Conservation (phyloP, 2,329 filamentous ascomycete genomes). For the Aspergillus pseudoviridinutans region DNA sequence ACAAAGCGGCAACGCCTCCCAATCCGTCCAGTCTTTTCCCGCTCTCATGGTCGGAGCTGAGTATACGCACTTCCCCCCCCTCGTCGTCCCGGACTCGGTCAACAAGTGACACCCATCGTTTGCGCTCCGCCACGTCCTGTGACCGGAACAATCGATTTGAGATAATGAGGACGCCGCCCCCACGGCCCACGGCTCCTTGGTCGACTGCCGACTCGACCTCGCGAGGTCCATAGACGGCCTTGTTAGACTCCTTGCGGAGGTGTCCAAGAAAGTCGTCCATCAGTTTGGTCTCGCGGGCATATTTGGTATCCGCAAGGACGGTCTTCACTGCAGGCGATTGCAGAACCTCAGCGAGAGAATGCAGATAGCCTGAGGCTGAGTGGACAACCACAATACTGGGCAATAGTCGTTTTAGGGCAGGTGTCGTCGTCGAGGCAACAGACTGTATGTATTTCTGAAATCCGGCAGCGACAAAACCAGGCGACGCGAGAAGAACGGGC, state of each 20-base stretch:
- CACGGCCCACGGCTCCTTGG: slow-evolving; percentile 82
- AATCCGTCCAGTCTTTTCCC: slow-evolving; percentile 78
- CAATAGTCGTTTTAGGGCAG: slow-evolving; percentile 64
- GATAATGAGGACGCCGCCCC: slow-evolving; percentile 79
- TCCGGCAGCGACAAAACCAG: slow-evolving; percentile 77
- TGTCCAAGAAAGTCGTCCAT: slow-evolving; percentile 81
- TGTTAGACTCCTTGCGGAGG: slow-evolving; percentile 77
- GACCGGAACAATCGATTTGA: slow-evolving; percentile 85
- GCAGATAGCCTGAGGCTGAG: slow-evolving; percentile 77
- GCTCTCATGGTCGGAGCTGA: slow-evolving; percentile 93
- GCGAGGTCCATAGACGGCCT: slow-evolving; percentile 82
- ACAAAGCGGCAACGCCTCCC: slow-evolving; percentile 81
- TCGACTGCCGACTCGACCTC: slow-evolving; percentile 80
- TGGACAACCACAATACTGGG: slow-evolving; percentile 65
- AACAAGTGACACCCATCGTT: slow-evolving; percentile 78
- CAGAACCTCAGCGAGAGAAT: slow-evolving; percentile 83
- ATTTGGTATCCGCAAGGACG: slow-evolving; percentile 81
- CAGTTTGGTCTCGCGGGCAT: slow-evolving; percentile 73
- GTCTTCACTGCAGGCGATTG: slow-evolving; percentile 72
- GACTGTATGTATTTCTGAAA: slow-evolving; percentile 72
- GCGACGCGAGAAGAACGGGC: slow-evolving; percentile 79
- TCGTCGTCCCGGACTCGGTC: slow-evolving; percentile 77
- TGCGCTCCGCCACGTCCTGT: slow-evolving; percentile 70
- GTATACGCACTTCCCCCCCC: slow-evolving; percentile 81
- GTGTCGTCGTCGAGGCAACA: slow-evolving; percentile 58